phyloP scores from a whole-genome alignment of 441 rosid genomes.

The Aquilaria agallochum region DNA sequence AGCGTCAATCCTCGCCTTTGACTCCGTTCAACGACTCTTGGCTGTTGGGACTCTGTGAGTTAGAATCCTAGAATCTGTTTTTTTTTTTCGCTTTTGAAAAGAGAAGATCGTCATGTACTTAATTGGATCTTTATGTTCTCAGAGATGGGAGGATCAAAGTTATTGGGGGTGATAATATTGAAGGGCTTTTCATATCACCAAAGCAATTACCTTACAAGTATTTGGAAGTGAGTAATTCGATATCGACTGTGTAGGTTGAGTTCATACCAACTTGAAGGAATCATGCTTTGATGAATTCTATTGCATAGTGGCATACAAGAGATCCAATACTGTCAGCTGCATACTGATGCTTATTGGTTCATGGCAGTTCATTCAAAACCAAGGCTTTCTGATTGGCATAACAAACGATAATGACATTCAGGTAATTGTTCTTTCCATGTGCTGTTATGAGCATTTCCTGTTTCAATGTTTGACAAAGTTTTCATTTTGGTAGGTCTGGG shows the following conservation, averaged over 20 bases:
- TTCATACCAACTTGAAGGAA: background rate
- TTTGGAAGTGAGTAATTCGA: constrained; percentile 36
- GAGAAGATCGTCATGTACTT: background rate
- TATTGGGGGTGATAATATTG: constrained; percentile 59
- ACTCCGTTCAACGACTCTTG: constrained; percentile 49
- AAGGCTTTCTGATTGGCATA: constrained; percentile 48
- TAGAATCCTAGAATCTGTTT: background rate
- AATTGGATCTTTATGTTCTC: background rate
- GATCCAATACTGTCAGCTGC: background rate
- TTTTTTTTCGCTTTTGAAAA: background rate
- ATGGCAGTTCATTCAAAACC: constrained; percentile 63
- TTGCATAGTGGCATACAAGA: background rate
- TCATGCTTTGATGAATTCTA: background rate
- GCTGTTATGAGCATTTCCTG: background rate
- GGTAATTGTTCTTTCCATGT: constrained; percentile 32
- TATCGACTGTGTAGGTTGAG: background rate
- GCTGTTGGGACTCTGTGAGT: constrained; percentile 61
- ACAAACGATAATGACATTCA: constrained; percentile 54
- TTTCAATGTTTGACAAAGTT: constrained; percentile 3
- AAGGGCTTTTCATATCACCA: constrained; percentile 51
- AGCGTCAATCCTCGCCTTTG: constrained; percentile 63
- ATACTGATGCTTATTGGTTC: constrained; percentile 14
- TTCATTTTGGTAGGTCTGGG: constrained; percentile 48
- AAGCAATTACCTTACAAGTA: constrained; percentile 45
- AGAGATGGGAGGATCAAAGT: constrained; percentile 74